A percentile compares a stretch with the other conserved stretches of the same genome.
Conservation (phyloP, 2,329 filamentous ascomycete species). For the Aspergillus sp. region DNA sequence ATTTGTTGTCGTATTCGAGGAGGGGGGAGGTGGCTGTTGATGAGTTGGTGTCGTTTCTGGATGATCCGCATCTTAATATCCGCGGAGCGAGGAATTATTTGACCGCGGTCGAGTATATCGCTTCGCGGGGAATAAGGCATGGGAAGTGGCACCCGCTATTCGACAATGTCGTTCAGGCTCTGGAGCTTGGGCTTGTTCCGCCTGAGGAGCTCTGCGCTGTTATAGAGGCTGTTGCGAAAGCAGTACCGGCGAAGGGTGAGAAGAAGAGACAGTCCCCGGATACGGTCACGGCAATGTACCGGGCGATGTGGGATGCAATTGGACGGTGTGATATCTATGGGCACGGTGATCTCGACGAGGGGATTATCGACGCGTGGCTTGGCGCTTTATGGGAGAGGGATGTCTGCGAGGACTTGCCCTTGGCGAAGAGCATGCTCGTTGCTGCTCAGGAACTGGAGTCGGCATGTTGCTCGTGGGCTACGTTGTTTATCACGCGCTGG, state of each 20-base stretch:
- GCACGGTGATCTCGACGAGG: slow-evolving; percentile 34
- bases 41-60: slow-evolving; percentile 36
- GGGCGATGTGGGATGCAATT: slow-evolving; percentile 41
- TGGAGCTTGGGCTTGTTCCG: slow-evolving; percentile 39
- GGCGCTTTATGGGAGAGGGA: slow-evolving; percentile 25
- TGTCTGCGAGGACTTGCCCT: slow-evolving; percentile 18
- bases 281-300: slow-evolving; percentile 25
- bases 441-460: slow-evolving; percentile 25
- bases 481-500: slow-evolving; percentile 31
- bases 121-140: slow-evolving; percentile 20
- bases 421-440: slow-evolving; percentile 35
- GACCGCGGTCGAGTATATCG: slow-evolving; percentile 29
- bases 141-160: slow-evolving; percentile 26
- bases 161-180: slow-evolving; percentile 28
- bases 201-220: slow-evolving; percentile 36
- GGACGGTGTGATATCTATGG: slow-evolving; percentile 37
- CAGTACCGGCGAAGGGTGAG: slow-evolving; percentile 16
- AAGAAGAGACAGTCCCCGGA: not conserved
- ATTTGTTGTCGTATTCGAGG: slow-evolving; percentile 27
- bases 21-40: slow-evolving; percentile 14
- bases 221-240: slow-evolving; percentile 28
- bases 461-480: slow-evolving; percentile 23
- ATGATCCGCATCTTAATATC: slow-evolving; percentile 40
- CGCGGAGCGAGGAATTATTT: slow-evolving; percentile 39
- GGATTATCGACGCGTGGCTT: slow-evolving; percentile 36